These are phyloP conservation scores for Biscogniauxia marginata DNA, from an alignment of 2,329 filamentous ascomycete species.

Conservation along the genomic window DNA sequence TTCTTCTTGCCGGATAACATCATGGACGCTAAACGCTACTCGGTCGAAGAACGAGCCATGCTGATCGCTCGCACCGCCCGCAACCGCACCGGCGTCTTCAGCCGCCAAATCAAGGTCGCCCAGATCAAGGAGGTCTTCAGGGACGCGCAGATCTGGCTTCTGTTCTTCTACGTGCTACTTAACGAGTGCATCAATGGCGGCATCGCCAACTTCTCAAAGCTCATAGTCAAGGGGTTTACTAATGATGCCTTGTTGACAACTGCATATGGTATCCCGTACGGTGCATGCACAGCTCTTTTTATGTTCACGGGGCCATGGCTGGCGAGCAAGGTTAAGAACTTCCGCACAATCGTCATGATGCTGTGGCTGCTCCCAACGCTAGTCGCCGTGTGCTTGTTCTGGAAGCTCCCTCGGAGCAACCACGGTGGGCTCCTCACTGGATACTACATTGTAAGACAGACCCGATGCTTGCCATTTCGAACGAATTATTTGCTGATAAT, in stretches of 20 bases:
- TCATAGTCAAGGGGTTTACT: conserved; percentile 6
- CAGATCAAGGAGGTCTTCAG: conserved; percentile 7
- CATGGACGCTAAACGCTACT: background rate
- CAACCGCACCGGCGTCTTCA: background rate
- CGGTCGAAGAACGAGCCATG: background rate
- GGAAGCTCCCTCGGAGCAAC: background rate
- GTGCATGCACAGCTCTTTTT: background rate
- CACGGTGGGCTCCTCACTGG: background rate
- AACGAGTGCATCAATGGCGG: background rate
- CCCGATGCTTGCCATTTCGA: background rate
- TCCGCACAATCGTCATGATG: background rate
- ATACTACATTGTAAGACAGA: background rate
- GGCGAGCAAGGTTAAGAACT: background rate
- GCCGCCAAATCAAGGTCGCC: conserved; percentile 6
- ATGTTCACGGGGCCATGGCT: background rate
- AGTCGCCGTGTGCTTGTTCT: background rate
- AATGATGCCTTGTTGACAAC: background rate
- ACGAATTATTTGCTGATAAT: background rate
- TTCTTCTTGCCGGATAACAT: background rate
- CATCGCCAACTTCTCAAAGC: conserved; percentile 5
- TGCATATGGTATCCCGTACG: background rate
- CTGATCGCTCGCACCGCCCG: background rate
- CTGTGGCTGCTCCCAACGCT: background rate
- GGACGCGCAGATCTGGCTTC: conserved; percentile 5
- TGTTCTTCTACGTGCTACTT: conserved; percentile 5